phyloP scores from a whole-genome alignment of 2,329 filamentous ascomycete species.

The Colletotrichum kahawae region DNA sequence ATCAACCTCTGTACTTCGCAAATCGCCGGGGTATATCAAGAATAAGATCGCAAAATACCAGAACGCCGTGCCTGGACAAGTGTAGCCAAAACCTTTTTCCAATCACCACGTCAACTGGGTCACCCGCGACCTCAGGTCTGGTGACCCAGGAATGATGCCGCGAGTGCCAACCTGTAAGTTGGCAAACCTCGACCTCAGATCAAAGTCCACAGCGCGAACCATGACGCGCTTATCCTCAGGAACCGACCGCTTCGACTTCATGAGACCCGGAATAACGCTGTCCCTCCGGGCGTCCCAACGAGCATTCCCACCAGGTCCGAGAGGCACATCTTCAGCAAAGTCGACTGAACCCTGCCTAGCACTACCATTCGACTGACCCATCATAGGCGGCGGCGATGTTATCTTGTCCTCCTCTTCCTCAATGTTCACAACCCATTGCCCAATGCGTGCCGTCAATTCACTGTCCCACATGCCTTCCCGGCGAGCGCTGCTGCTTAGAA shows the following conservation, averaged over 20 bases:
- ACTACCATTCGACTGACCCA: slow-evolving; percentile 24
- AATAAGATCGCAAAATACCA: not conserved
- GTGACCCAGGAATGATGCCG: slow-evolving; percentile 49
- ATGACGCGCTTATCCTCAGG: slow-evolving; percentile 61
- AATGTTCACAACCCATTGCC: slow-evolving; percentile 58
- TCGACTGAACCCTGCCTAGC: slow-evolving; percentile 33
- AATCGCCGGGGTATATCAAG: slow-evolving; percentile 21
- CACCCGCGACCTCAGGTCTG: slow-evolving; percentile 51
- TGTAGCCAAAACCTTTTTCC: not conserved
- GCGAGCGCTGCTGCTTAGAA: slow-evolving; percentile 64
- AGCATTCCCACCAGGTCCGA: slow-evolving; percentile 50
- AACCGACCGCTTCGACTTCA: slow-evolving; percentile 36
- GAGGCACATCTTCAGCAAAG: slow-evolving; percentile 33
- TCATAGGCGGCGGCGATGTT: slow-evolving; percentile 30
- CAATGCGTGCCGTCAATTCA: slow-evolving; percentile 60
- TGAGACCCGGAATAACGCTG: slow-evolving; percentile 26
- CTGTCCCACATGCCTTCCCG: slow-evolving; percentile 76
- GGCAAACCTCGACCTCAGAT: slow-evolving; percentile 56
- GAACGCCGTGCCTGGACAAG: not conserved
- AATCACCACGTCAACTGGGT: slow-evolving; percentile 53
- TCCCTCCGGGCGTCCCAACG: slow-evolving; percentile 38
- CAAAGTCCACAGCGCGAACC: slow-evolving; percentile 61
- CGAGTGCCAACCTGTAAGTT: slow-evolving; percentile 59
- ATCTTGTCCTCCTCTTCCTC: slow-evolving; percentile 52
- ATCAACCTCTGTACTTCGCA: not conserved